These are phyloP conservation scores for Sphaerobolus stellatus DNA, from an alignment of 1,284 basidiomycete species.

Conservation along the genomic window DNA sequence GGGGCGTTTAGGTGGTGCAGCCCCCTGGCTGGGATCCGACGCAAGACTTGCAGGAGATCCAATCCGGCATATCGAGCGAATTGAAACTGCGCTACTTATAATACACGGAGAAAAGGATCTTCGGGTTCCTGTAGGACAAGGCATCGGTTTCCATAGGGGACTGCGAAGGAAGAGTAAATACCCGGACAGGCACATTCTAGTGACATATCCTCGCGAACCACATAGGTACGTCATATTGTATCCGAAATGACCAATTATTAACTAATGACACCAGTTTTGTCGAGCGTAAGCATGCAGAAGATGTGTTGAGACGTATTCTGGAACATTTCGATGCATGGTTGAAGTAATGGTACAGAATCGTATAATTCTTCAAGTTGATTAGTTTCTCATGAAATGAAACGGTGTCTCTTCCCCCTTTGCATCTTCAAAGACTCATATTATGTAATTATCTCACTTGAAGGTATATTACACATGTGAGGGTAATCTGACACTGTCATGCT, in stretches of 20 bases:
- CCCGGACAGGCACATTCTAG: constrained; percentile 16
- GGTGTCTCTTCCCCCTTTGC: too few relatives aligned
- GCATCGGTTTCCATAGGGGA: constrained; percentile 17
- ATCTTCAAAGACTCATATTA: too few relatives aligned
- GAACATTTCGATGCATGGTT: constrained; percentile 19
- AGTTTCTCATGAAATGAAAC: too few relatives aligned
- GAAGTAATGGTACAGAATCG: too few relatives aligned
- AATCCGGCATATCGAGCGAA: constrained; percentile 14
- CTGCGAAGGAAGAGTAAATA: constrained; percentile 15
- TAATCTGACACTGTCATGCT: too few relatives aligned
- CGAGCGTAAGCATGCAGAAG: constrained; percentile 20
- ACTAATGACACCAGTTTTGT: constrained; percentile 9
- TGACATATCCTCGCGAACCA: constrained; percentile 20
- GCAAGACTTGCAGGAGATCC: constrained; percentile 13
- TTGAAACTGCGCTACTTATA: constrained; percentile 20
- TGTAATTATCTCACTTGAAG: too few relatives aligned
- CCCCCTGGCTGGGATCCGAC: constrained; percentile 12
- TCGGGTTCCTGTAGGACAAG: constrained; percentile 18
- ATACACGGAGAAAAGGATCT: constrained; percentile 19
- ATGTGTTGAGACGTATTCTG: constrained; percentile 18
- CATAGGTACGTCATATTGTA: constrained; percentile 13
- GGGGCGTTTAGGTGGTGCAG: constrained; percentile 9
- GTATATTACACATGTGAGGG: too few relatives aligned
- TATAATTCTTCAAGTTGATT: too few relatives aligned
- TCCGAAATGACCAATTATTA: not conserved